phyloP scores from a whole-genome alignment of 2,329 filamentous ascomycete species.

The Hortaea werneckii region DNA sequence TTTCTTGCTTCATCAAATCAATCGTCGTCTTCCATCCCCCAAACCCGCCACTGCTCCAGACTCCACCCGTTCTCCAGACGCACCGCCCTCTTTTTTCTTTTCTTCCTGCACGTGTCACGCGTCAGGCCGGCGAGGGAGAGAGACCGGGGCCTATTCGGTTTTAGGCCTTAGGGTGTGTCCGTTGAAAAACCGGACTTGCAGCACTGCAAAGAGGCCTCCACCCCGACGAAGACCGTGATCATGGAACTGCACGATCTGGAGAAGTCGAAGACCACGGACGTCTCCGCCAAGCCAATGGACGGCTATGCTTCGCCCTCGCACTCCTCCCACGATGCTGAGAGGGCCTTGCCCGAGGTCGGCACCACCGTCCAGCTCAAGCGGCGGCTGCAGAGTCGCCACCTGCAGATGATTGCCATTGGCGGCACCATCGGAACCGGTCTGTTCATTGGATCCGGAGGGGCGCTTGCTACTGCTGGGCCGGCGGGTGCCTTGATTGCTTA shows the following conservation, averaged over 20 bases:
- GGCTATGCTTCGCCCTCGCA: not conserved
- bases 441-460: conserved; percentile 32
- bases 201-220: too few species aligned
- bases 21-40: too few species aligned
- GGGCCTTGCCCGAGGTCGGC: not conserved
- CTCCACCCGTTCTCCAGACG: too few species aligned
- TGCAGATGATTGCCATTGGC: conserved; percentile 31
- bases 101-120: too few species aligned
- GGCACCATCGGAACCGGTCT: conserved; percentile 26
- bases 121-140: too few species aligned
- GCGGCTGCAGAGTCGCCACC: conserved; percentile 24
- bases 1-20: too few species aligned
- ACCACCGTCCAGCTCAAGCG: conserved; percentile 25
- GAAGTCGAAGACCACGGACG: not conserved
- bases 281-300: not conserved
- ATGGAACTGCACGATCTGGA: not conserved
- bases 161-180: too few species aligned
- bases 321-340: conserved; percentile 3
- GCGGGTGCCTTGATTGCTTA: conserved; percentile 36
- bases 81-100: too few species aligned
- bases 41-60: too few species aligned
- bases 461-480: conserved; percentile 31
- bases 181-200: too few species aligned
- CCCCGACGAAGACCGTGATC: too few species aligned
- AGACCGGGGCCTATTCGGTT: too few species aligned